A percentile compares a stretch with the other conserved stretches of the same genome.
Conservation (phyloP, 148 eudicot species). For the Arbutus unedo region DNA sequence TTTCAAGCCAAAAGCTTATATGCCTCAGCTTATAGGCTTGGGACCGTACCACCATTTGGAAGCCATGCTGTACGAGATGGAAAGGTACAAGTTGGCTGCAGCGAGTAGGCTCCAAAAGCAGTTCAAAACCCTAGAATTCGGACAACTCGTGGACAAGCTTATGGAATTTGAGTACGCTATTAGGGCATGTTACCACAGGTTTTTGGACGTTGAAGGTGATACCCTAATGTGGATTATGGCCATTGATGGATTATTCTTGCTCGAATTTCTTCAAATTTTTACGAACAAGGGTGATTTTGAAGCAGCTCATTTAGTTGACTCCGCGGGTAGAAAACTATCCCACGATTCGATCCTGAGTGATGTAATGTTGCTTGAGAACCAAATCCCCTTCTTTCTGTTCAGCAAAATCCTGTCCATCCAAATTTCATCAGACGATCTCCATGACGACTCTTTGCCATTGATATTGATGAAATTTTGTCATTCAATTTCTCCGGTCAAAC, state of each 20-base stretch:
- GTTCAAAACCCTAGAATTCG: slow-evolving; percentile 22
- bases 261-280: slow-evolving; percentile 28
- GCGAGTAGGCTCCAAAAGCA: slow-evolving; percentile 30
- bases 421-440: neutral
- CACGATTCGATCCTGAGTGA: slow-evolving; percentile 44
- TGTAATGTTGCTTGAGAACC: slow-evolving; percentile 59
- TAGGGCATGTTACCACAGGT: slow-evolving; percentile 51
- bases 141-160: slow-evolving; percentile 25
- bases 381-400: slow-evolving; percentile 42
- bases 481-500: slow-evolving; percentile 33
- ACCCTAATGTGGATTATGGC: slow-evolving; percentile 56
- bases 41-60: slow-evolving; percentile 48
- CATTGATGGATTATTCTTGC: slow-evolving; percentile 54
- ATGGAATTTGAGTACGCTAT: slow-evolving; percentile 19
- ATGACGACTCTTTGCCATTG: slow-evolving; percentile 17
- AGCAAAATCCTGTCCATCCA: slow-evolving; percentile 22
- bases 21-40: slow-evolving; percentile 31
- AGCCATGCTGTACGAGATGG: slow-evolving; percentile 31
- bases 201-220: slow-evolving; percentile 31
- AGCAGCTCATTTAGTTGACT: slow-evolving; percentile 22
- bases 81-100: slow-evolving; percentile 32
- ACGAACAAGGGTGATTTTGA: neutral
- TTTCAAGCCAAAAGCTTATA: slow-evolving; percentile 33
- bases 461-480: slow-evolving; percentile 31
- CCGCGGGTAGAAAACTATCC: slow-evolving; percentile 19